These are phyloP conservation scores for Quercus phellos DNA, from an alignment of 331 rosid genomes.

Conservation along the genomic window DNA sequence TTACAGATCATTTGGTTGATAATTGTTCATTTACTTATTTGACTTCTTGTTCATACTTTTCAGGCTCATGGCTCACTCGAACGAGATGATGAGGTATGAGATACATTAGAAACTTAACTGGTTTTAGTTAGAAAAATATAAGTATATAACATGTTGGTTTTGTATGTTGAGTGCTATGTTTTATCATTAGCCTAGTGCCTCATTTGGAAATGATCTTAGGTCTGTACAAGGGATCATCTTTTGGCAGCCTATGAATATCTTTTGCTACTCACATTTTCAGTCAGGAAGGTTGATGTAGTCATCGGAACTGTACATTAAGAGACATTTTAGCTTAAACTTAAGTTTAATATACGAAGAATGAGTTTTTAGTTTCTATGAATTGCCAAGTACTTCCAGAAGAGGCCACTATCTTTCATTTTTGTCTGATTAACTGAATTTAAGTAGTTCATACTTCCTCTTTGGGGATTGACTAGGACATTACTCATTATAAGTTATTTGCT, in stretches of 20 bases:
- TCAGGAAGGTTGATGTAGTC: neutral
- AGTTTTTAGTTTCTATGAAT: neutral
- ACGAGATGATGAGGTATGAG: constrained; percentile 91
- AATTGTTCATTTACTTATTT: neutral
- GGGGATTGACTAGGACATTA: neutral
- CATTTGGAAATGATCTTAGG: neutral
- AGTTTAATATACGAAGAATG: neutral
- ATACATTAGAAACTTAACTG: constrained; percentile 17
- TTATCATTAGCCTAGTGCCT: neutral
- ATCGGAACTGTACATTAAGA: neutral
- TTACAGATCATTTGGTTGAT: neutral
- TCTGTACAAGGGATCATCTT: neutral
- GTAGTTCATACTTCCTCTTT: neutral
- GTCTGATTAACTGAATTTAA: no score
- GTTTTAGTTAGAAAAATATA: neutral
- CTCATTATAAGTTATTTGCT: neutral
- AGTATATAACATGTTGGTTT: neutral
- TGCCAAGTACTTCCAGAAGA: neutral
- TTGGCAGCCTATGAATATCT: neutral
- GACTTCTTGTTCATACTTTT: constrained; percentile 16
- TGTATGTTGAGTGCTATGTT: neutral
- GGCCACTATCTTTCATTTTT: no score
- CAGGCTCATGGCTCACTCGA: constrained; percentile 95
- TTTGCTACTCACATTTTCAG: neutral
- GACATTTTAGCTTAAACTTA: neutral